A percentile compares a stretch with the other conserved stretches of the same genome.
These are phyloP conservation scores for Diplotaxis tenuifolia DNA, from an alignment of 345 rosid species.

Conservation along the genomic window DNA sequence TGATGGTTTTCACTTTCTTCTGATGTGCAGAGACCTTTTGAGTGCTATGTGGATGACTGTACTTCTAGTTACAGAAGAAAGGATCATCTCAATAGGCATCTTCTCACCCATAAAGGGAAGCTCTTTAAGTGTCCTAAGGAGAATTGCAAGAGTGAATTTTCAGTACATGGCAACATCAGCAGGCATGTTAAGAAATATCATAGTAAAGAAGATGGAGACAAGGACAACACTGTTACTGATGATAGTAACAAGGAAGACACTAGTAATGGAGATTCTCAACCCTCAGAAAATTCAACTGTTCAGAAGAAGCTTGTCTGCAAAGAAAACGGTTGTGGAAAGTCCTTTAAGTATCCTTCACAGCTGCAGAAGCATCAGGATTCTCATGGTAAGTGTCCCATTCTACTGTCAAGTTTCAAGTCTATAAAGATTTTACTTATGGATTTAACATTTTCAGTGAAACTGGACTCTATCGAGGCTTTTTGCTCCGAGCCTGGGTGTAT, in stretches of 20 bases:
- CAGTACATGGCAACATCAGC: slow-evolving; percentile 51
- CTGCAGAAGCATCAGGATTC: slow-evolving; percentile 67
- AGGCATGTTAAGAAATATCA: slow-evolving; percentile 66
- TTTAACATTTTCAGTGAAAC: slow-evolving; percentile 52
- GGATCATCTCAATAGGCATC: slow-evolving; percentile 83
- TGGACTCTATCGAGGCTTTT: slow-evolving; percentile 69
- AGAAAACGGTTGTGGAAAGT: slow-evolving; percentile 80
- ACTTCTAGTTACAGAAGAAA: slow-evolving; percentile 73
- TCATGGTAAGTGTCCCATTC: slow-evolving; percentile 54
- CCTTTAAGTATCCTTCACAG: slow-evolving; percentile 59
- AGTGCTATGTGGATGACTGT: slow-evolving; percentile 66
- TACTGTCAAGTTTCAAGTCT: background rate
- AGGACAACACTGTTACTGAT: background rate
- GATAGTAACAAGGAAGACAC: background rate
- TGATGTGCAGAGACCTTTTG: slow-evolving; percentile 63
- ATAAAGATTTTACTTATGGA: slow-evolving; percentile 13
- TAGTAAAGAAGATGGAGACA: background rate
- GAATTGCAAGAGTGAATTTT: slow-evolving; percentile 52
- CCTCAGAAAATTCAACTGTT: slow-evolving; percentile 22
- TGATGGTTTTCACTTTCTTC: background rate
- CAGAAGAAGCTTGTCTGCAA: slow-evolving; percentile 51
- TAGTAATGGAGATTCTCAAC: slow-evolving; percentile 5
- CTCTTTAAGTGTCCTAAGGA: slow-evolving; percentile 60
- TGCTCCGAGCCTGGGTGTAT: slow-evolving; percentile 73
- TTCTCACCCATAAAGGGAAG: slow-evolving; percentile 67